These are phyloP conservation scores for Trichosporon asahii DNA, from an alignment of 1,284 basidiomycete species.

Conservation along the genomic window DNA sequence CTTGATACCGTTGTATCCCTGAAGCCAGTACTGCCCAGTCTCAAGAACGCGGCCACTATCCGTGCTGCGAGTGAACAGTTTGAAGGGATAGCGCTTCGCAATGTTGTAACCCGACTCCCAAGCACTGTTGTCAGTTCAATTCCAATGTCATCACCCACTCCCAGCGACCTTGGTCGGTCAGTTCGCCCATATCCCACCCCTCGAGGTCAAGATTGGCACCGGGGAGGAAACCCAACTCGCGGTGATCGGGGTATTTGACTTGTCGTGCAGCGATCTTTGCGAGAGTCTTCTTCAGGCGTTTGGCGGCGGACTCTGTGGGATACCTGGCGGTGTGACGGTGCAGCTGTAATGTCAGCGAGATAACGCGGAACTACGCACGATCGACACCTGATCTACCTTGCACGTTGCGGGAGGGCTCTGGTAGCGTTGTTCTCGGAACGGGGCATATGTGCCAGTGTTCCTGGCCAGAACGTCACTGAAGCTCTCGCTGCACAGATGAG, in stretches of 20 bases:
- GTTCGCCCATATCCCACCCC: slow-evolving; percentile 53
- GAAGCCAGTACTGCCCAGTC: slow-evolving; percentile 67
- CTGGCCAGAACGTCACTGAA: background rate
- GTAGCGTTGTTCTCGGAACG: slow-evolving; percentile 29
- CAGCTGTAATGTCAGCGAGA: slow-evolving; percentile 55
- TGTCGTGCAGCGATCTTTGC: slow-evolving; percentile 37
- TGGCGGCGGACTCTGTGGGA: slow-evolving; percentile 61
- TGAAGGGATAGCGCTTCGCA: slow-evolving; percentile 33
- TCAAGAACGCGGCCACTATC: slow-evolving; percentile 62
- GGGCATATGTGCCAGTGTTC: slow-evolving; percentile 44
- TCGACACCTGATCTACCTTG: slow-evolving; percentile 43
- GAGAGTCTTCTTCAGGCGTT: slow-evolving; percentile 55
- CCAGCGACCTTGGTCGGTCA: slow-evolving; percentile 66
- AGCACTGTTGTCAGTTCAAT: slow-evolving; percentile 43
- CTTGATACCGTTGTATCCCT: slow-evolving; percentile 31
- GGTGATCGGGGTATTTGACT: slow-evolving; percentile 33
- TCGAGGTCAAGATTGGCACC: slow-evolving; percentile 64
- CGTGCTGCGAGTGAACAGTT: slow-evolving; percentile 67
- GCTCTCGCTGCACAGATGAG: background rate
- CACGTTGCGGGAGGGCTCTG: slow-evolving; percentile 40
- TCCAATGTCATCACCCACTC: slow-evolving; percentile 59
- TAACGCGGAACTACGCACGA: slow-evolving; percentile 31
- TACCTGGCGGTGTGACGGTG: slow-evolving; percentile 79
- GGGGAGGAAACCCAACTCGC: slow-evolving; percentile 61
- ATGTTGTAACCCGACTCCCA: slow-evolving; percentile 37